phyloP scores from a whole-genome alignment of 768 basidiomycete species.

The Mycena indigotica region DNA sequence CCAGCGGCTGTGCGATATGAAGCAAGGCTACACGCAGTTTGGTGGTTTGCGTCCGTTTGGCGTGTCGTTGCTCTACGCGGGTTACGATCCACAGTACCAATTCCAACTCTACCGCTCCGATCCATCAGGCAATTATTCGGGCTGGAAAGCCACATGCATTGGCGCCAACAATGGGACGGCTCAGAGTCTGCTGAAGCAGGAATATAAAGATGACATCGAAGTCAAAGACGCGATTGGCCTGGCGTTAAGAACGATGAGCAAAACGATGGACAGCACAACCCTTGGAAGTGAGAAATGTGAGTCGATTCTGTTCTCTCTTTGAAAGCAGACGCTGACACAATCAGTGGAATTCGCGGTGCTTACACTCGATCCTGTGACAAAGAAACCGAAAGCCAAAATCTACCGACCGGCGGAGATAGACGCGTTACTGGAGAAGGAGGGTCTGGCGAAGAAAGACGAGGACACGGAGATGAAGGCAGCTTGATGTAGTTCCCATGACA shows the following conservation, averaged over 20 bases:
- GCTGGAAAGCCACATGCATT: slow-evolving; percentile 98
- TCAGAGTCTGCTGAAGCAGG: slow-evolving; percentile 93
- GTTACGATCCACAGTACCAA: slow-evolving; percentile 92
- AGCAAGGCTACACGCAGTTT: slow-evolving; percentile 97
- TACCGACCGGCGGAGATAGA: slow-evolving; percentile 89
- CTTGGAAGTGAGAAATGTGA: slow-evolving; percentile 93
- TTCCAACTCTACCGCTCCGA: slow-evolving; percentile 99
- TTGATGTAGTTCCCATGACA: slow-evolving; percentile 30
- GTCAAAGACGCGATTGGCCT: slow-evolving; percentile 93
- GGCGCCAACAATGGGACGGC: slow-evolving; percentile 98
- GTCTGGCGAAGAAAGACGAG: slow-evolving; percentile 85
- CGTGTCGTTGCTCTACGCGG: slow-evolving; percentile 94
- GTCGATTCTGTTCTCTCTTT: slow-evolving; percentile 31
- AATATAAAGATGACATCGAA: slow-evolving; percentile 93
- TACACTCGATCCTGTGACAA: slow-evolving; percentile 76
- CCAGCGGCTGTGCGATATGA: slow-evolving; percentile 92
- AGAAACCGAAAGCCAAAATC: slow-evolving; percentile 87
- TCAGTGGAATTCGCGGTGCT: slow-evolving; percentile 96
- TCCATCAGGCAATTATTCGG: slow-evolving; percentile 97
- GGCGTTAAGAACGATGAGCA: slow-evolving; percentile 94
- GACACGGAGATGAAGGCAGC: slow-evolving; percentile 75
- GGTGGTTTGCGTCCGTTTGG: slow-evolving; percentile 99
- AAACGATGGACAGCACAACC: slow-evolving; percentile 99
- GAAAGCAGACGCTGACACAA: slow-evolving; percentile 3
- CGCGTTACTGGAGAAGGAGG: slow-evolving; percentile 74